Base-by-base conservation (phyloP, 2,329 filamentous ascomycete genomes). In the Phoma sp. region DNA sequence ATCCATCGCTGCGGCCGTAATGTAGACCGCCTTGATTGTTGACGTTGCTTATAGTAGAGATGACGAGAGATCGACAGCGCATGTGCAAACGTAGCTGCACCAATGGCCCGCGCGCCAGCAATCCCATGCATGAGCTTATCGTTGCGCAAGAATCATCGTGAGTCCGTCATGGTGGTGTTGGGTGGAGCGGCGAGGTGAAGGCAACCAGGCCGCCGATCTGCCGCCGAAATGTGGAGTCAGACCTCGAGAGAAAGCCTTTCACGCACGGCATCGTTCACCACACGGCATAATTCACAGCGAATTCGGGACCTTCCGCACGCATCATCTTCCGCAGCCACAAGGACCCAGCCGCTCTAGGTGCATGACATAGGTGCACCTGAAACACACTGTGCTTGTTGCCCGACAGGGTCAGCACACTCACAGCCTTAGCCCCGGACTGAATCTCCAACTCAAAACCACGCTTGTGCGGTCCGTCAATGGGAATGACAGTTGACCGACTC, bases 371-470 rank as follows among this genome's bases (percentile, higher is more conserved):
- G 33, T 51, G 43, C 44, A 55, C 24, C 51, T 55, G 51, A 58
- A 58, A 48, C 51, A 25, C 44, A 54, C 37, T 41, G 48, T 52
- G 39, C 39, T 47, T 33, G 38, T 44, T 48, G 43, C 54, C 54
- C 33, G 6, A 6, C 22, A 24, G 22, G 22, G 22, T 24, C 22
- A 57, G 38, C 54, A 36, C 39, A 43, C 48, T 57, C 54, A 50
- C 54, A 52, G 43, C 54, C 53, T 57, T 57, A 57, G 54, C 48
- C 48, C 43, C 54, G 48, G 48, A 44, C 43, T 29, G 54, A 36
- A 44, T 43, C 54, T 22, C 48, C 12, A 53, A 47, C 54, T 38
- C 54, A 57, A 57, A 55, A 57, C 54, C 38, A 43, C 38, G 47
- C 53, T 56, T 56, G 48, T 25, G 43, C 22, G 17, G 25, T 43